Percentiles rank a stretch among this genome's conserved stretches.
These are phyloP conservation scores for Pythium chondricola DNA, from an alignment of 352 stramenopile species.

Conservation along the genomic window DNA sequence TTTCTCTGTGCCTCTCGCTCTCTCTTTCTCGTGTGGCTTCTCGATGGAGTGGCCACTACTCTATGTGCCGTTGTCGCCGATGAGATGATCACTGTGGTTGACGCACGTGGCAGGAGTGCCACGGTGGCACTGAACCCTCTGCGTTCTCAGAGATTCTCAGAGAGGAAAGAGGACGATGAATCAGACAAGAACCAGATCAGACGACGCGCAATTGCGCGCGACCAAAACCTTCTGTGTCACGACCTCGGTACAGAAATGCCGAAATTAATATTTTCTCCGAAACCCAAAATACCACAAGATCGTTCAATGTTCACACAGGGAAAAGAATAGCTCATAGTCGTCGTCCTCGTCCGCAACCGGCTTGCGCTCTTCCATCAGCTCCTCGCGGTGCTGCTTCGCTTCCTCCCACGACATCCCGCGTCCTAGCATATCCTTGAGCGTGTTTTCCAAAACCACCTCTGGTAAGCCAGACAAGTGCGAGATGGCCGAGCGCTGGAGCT, in stretches of 20 bases:
- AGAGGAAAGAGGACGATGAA: constrained; percentile 5
- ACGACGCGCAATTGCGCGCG: too few species aligned
- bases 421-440: constrained; percentile 3
- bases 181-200: not conserved
- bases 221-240: too few species aligned
- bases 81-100: not conserved
- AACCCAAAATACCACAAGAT: too few species aligned
- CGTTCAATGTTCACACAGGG: constrained; percentile 19
- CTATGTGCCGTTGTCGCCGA: too few species aligned
- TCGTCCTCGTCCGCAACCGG: constrained; percentile 1
- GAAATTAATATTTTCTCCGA: too few species aligned
- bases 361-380: constrained; percentile 25
- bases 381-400: constrained; percentile 13
- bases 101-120: constrained; percentile 12
- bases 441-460: constrained; percentile 7
- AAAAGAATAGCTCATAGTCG: constrained; percentile 15
- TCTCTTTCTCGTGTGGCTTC: constrained; percentile 2
- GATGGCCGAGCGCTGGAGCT: too few species aligned
- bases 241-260: too few species aligned
- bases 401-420: constrained; percentile 19
- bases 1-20: not conserved
- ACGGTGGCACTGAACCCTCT: constrained; percentile 3
- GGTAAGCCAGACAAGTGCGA: constrained; percentile 1
- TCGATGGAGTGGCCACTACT: not conserved
- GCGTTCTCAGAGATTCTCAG: too few species aligned